Conservation (phyloP, 2,329 filamentous ascomycete species). For the Fusarium nisikadoi region DNA sequence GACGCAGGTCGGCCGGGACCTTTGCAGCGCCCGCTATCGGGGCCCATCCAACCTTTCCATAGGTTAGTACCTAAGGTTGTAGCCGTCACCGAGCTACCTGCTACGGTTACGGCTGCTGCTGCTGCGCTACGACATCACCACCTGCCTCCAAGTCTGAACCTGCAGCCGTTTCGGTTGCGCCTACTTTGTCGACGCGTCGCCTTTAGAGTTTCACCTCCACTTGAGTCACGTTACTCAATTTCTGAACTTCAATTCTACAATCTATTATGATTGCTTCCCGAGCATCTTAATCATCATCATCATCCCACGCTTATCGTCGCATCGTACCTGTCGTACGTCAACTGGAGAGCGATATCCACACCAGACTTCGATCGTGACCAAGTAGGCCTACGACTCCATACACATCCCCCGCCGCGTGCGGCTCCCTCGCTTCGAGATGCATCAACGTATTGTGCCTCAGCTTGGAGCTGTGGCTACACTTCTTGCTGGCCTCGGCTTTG, state of each 20-base stretch:
- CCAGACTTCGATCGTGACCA: slow-evolving; percentile 18
- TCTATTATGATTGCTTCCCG: slow-evolving; percentile 26
- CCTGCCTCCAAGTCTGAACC: slow-evolving; percentile 17
- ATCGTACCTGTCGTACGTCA: slow-evolving; percentile 12
- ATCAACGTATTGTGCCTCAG: slow-evolving; percentile 46
- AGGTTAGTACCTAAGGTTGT: background rate
- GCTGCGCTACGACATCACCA: slow-evolving; percentile 30
- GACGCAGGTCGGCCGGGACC: slow-evolving; percentile 36
- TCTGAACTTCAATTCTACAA: slow-evolving; percentile 9
- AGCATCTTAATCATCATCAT: slow-evolving; percentile 14
- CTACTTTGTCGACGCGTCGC: slow-evolving; percentile 21
- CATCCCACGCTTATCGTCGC: slow-evolving; percentile 22
- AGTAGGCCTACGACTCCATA: slow-evolving; percentile 27
- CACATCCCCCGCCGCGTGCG: slow-evolving; percentile 32
- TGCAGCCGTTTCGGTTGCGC: slow-evolving; percentile 25
- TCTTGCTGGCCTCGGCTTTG: slow-evolving; percentile 41
- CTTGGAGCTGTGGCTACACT: slow-evolving; percentile 48
- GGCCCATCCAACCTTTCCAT: slow-evolving; percentile 18
- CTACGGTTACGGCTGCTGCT: background rate
- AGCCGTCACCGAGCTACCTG: slow-evolving; percentile 29
- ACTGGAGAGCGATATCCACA: slow-evolving; percentile 23
- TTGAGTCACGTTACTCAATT: background rate
- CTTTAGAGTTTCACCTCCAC: slow-evolving; percentile 21
- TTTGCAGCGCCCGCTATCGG: slow-evolving; percentile 13
- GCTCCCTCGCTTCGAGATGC: slow-evolving; percentile 45